Evolutionary conservation across 495 filamentous ascomycete species (phyloP).

Genomic region (Diplogelasinospora grovesii): DNA sequence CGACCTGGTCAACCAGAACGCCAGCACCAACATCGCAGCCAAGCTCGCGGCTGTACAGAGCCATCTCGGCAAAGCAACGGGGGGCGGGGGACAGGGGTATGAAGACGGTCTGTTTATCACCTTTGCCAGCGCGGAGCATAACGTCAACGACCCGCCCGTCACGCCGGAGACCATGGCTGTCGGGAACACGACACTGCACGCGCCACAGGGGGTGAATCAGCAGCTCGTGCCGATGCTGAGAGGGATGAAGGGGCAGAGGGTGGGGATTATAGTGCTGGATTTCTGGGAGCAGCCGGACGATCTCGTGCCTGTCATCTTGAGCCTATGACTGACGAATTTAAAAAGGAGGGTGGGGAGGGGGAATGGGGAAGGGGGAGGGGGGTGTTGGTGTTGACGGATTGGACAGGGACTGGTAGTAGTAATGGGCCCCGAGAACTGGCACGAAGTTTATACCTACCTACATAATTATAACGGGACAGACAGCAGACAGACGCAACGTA

Average conservation of each 20-base stretch:
- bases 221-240: constrained; percentile 70
- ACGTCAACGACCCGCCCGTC: constrained; percentile 32
- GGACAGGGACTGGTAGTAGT: too few species aligned
- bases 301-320: too few species aligned
- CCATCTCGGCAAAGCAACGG: constrained; percentile 43
- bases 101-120: constrained; percentile 42
- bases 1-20: constrained; percentile 48
- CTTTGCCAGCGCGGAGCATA: constrained; percentile 41
- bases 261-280: constrained; percentile 57
- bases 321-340: too few species aligned
- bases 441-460: too few species aligned
- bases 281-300: constrained; percentile 41
- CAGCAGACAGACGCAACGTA: too few species aligned
- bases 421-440: too few species aligned
- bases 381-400: too few species aligned
- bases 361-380: too few species aligned
- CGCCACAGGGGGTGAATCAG: constrained; percentile 38
- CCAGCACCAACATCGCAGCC: constrained; percentile 37
- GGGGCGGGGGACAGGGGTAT: neutral
- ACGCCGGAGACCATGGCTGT: constrained; percentile 42
- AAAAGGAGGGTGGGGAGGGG: too few species aligned
- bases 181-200: neutral
- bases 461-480: too few species aligned
- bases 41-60: constrained; percentile 62
- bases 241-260: constrained; percentile 63